Base-by-base conservation (phyloP, 352 stramenopile genomes). In the Phytophthora citricola region DNA sequence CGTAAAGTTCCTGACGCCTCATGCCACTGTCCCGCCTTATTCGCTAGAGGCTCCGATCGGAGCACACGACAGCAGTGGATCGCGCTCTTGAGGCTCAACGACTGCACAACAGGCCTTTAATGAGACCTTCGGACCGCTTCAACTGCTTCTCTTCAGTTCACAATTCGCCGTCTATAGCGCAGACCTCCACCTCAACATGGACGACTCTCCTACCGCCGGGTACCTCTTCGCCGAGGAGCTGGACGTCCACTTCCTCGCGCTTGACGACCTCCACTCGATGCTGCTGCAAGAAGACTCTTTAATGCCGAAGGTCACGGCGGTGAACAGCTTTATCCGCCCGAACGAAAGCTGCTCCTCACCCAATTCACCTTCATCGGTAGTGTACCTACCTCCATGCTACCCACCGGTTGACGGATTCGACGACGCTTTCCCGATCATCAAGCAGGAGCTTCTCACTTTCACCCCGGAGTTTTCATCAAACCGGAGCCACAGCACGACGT, bases 221-320 rank as follows among this genome's bases (percentile, higher is more conserved):
- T 73, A 73, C n/a, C 45, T 70, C 17, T 73, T 69, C 22, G 58
- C 57, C 3, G 69, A 76, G n/a, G 69, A 76, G 49, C 41, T 76
- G 10, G 63, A 73, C n/a, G 46, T 58, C 27, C 53, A 76, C 26
- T 58, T 66, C 48, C 38, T 63, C 12, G 53, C 54, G 2, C 43
- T 76, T 0, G 59, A 73, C 38, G 69, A 76, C 17, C 66, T 76
- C 34, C 56, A 57, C 44, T 54, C 63, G 4, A 55, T 56, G 49
- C 32, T 74, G 7, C 34, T 58, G 4, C 52, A 59, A 29, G 63
- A 72, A 22, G 32, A 43, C 14, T 40, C 17, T 1, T 17, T 17
- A 12, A 12, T 5, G 8, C 17, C 31, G 2, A 54, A 59, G 39
- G 39, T 49, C 15, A 40, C 39, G 27, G 20, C 32, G 2, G 15